phyloP scores from a whole-genome alignment of 75 land plant species.

The Gnetum montanum region DNA sequence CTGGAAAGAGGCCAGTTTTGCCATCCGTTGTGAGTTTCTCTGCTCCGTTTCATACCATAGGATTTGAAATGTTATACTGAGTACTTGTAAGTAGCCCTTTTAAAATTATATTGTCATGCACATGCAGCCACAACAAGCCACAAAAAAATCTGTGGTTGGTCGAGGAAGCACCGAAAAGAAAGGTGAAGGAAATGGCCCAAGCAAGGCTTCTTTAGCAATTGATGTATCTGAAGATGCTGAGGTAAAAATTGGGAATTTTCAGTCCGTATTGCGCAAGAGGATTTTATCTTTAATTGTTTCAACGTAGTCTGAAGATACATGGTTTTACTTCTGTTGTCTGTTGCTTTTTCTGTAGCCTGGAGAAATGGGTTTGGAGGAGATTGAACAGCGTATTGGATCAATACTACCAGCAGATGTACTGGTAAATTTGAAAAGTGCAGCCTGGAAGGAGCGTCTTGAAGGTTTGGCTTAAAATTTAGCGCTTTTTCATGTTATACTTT shows the following conservation, averaged over 20 bases:
- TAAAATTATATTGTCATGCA: too few species aligned
- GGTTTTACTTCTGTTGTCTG: not conserved
- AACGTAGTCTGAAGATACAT: too few species aligned
- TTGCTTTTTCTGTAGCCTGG: slow-evolving; percentile 45
- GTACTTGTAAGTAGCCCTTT: not conserved
- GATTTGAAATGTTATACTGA: too few species aligned
- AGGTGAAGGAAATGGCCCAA: slow-evolving; percentile 35
- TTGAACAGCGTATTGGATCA: slow-evolving; percentile 62
- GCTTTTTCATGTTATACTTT: too few species aligned
- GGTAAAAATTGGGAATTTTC: slow-evolving; percentile 29
- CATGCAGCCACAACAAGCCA: slow-evolving; percentile 35
- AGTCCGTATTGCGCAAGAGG: too few species aligned
- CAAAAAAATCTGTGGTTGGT: slow-evolving; percentile 34
- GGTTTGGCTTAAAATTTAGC: slow-evolving; percentile 37
- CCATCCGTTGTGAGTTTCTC: slow-evolving; percentile 37
- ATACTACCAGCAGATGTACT: slow-evolving; percentile 62
- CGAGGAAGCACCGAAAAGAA: slow-evolving; percentile 46
- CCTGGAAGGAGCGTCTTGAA: slow-evolving; percentile 98
- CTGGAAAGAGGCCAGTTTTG: slow-evolving; percentile 62
- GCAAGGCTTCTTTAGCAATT: slow-evolving; percentile 20
- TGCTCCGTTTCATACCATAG: not conserved
- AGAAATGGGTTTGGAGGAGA: slow-evolving; percentile 94
- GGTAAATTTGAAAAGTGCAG: slow-evolving; percentile 73
- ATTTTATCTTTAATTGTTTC: too few species aligned
- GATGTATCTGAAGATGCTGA: slow-evolving; percentile 70